A percentile compares a stretch with the other conserved stretches of the same genome.
These are phyloP conservation scores for Kurtzmaniella cleridarum DNA, from an alignment of 805 yeast species.

Conservation along the genomic window DNA sequence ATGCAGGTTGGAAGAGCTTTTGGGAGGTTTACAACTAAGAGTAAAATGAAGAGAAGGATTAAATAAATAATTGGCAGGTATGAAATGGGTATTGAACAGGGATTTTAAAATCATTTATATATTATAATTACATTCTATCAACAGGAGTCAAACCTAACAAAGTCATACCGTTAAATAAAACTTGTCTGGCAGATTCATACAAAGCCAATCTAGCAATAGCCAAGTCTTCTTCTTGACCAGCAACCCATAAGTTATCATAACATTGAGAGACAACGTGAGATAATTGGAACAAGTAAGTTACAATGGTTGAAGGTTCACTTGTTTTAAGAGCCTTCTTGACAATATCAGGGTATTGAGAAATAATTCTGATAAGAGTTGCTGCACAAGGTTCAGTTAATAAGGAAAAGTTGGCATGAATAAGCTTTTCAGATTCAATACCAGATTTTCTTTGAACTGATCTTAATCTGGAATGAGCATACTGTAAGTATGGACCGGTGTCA, in stretches of 20 bases:
- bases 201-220: constrained; percentile 90
- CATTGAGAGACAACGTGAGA: constrained; percentile 95
- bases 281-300: constrained; percentile 86
- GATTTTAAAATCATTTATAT: too few relatives aligned
- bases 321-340: constrained; percentile 78
- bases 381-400: constrained; percentile 71
- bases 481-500: constrained; percentile 98
- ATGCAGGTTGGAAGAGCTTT: too few relatives aligned
- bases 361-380: constrained; percentile 60
- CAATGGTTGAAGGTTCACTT: constrained; percentile 88
- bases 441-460: constrained; percentile 91
- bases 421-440: constrained; percentile 34
- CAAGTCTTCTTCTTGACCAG: constrained; percentile 85
- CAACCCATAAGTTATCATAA: constrained; percentile 93
- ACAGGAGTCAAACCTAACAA: constrained; percentile 95
- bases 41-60: too few relatives aligned
- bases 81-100: too few relatives aligned
- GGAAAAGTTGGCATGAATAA: constrained; percentile 48
- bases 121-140: constrained; percentile 76
- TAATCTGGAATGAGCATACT: constrained; percentile 96
- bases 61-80: too few relatives aligned
- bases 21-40: too few relatives aligned
- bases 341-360: constrained; percentile 89
- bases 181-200: constrained; percentile 85
- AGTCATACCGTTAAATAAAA: constrained; percentile 81